phyloP scores from a whole-genome alignment of 495 filamentous ascomycete genomes.

The Cladorrhinum samala region DNA sequence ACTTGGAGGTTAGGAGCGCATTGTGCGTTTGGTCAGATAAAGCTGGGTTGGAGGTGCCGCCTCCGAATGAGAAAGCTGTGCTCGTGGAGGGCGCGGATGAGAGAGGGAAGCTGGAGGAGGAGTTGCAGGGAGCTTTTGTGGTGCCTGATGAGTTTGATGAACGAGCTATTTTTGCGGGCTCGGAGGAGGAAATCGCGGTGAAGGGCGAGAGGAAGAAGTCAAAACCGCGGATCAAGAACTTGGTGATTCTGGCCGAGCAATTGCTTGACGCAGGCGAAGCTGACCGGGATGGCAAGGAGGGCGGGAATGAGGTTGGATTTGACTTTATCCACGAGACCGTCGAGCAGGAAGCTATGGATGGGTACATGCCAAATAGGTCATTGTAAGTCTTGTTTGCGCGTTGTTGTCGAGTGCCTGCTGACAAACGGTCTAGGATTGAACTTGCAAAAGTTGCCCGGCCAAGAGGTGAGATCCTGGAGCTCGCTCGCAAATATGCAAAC shows the following conservation, averaged over 20 bases:
- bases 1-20: conserved; percentile 21
- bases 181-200: neutral
- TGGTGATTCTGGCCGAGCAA: conserved; percentile 8
- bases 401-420: neutral
- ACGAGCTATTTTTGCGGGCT: conserved; percentile 2
- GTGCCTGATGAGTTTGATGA: conserved; percentile 28
- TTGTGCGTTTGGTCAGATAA: conserved; percentile 26
- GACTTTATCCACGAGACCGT: neutral
- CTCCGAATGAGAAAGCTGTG: conserved; percentile 5
- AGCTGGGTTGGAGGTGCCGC: neutral
- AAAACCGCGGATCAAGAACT: conserved; percentile 1
- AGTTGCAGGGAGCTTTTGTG: conserved; percentile 15
- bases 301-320: neutral
- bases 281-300: too few relatives aligned
- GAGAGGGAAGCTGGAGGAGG: conserved; percentile 2
- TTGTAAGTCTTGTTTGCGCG: conserved; percentile 6
- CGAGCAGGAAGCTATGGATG: conserved; percentile 5
- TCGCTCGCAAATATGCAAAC: conserved; percentile 18
- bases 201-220: neutral
- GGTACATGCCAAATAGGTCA: conserved; percentile 21
- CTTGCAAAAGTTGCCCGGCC: conserved; percentile 2
- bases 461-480: conserved; percentile 1
- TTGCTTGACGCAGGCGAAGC: neutral
- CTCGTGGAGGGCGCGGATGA: neutral
- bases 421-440: conserved; percentile 17